A percentile compares a stretch with the other conserved stretches of the same genome.
phyloP scores from a whole-genome alignment of 495 filamentous ascomycete species.

The Xylaria curta region DNA sequence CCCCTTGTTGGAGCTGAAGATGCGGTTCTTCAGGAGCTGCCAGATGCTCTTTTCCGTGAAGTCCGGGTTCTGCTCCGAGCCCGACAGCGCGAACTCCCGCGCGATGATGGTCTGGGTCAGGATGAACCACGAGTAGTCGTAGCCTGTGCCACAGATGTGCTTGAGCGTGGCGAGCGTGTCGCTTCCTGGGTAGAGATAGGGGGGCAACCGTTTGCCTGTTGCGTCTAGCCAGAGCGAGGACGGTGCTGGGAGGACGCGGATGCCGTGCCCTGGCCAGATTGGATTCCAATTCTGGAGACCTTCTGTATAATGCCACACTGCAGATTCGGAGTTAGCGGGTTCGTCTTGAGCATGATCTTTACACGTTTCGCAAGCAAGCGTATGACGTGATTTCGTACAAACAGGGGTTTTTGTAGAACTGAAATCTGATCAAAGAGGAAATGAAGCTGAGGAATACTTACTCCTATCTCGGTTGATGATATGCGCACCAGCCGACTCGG shows the following conservation, averaged over 20 bases:
- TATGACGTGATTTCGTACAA: no score
- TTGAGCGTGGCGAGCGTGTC: conserved; percentile 60
- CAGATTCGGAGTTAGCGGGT: background rate
- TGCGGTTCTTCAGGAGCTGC: conserved; percentile 50
- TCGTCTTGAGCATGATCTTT: background rate
- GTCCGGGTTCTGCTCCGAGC: conserved; percentile 62
- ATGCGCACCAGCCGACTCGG: conserved; percentile 51
- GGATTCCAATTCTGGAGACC: conserved; percentile 59
- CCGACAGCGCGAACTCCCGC: conserved; percentile 59
- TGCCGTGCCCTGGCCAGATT: conserved; percentile 60
- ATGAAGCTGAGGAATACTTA: background rate
- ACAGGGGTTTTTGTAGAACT: no score
- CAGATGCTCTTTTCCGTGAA: conserved; percentile 58
- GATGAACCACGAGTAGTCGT: conserved; percentile 63
- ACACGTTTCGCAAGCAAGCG: background rate
- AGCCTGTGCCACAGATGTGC: conserved; percentile 58
- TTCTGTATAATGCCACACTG: conserved; percentile 62
- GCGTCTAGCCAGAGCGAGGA: conserved; percentile 62
- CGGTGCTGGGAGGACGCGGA: conserved; percentile 56
- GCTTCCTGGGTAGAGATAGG: conserved; percentile 55
- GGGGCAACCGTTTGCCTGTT: conserved; percentile 55
- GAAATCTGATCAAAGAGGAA: background rate
- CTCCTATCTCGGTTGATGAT: conserved; percentile 57
- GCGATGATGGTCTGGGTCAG: conserved; percentile 57
- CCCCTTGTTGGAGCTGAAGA: conserved; percentile 54